Conservation (phyloP, 805 yeast species). For the Saccharomyces kudriavzevii region DNA sequence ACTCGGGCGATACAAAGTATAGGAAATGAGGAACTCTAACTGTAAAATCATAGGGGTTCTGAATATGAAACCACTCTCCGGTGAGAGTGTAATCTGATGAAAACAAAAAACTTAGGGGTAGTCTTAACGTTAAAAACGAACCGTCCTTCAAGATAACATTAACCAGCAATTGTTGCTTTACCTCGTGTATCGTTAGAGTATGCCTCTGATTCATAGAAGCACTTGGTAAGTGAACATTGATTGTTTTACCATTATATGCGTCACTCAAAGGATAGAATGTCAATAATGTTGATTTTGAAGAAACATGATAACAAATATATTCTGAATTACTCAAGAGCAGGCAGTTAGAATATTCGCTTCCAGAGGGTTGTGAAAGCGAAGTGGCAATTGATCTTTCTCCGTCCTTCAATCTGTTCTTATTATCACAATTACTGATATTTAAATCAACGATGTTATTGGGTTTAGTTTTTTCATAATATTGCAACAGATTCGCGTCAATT, state of each 20-base stretch:
- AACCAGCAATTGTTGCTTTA: slow-evolving; percentile 6
- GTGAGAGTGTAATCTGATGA: slow-evolving; percentile 4
- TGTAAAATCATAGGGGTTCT: slow-evolving; percentile 60
- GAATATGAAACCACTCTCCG: slow-evolving; percentile 55
- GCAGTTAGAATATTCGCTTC: slow-evolving; percentile 18
- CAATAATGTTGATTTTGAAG: slow-evolving; percentile 13
- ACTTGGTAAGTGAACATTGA: slow-evolving; percentile 20
- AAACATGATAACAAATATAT: slow-evolving; percentile 23
- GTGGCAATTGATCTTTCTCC: not conserved
- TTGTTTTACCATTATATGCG: slow-evolving; percentile 13
- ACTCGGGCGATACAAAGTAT: slow-evolving; percentile 37
- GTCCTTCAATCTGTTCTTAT: not conserved
- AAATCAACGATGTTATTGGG: slow-evolving; percentile 14
- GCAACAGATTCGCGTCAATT: slow-evolving; percentile 22
- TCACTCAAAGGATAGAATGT: slow-evolving; percentile 20
- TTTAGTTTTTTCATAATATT: slow-evolving; percentile 8
- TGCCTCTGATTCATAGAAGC: slow-evolving; percentile 20
- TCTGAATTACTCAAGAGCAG: slow-evolving; percentile 13
- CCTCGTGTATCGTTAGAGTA: slow-evolving; percentile 14
- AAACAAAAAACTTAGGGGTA: slow-evolving; percentile 22
- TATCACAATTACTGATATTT: slow-evolving; percentile 8
- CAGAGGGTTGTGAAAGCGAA: slow-evolving; percentile 2
- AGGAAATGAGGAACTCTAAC: slow-evolving; percentile 48
- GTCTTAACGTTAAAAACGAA: slow-evolving; percentile 11
- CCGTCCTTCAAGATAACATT: slow-evolving; percentile 25